phyloP scores from a whole-genome alignment of 305 asterid genomes.

The Nicotiana rustica region DNA sequence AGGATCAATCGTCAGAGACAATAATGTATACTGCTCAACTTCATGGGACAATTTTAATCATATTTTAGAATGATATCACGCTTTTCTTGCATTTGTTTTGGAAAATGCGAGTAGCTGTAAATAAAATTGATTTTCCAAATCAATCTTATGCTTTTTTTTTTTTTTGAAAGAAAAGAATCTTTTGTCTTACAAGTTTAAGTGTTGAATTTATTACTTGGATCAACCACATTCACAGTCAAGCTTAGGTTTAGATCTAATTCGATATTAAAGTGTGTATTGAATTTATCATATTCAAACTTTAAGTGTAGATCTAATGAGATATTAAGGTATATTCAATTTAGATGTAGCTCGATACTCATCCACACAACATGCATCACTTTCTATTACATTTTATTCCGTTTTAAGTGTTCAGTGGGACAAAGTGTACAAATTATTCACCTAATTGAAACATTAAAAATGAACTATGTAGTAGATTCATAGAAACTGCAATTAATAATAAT shows the following conservation, averaged over 20 bases:
- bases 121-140: not conserved
- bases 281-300: not conserved
- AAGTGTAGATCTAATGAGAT: not conserved
- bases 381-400: not conserved
- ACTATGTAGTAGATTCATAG: not conserved
- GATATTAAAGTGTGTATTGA: not conserved
- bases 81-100: too few relatives aligned
- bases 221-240: not conserved
- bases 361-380: not conserved
- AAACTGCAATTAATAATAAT: too few relatives aligned
- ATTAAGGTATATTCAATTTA: not conserved
- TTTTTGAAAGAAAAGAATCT: too few relatives aligned
- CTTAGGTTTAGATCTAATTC: not conserved
- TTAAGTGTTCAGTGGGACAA: not conserved
- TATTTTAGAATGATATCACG: too few relatives aligned
- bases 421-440: not conserved
- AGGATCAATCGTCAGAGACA: too few relatives aligned
- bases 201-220: not conserved
- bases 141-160: too few relatives aligned
- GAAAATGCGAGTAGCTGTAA: not conserved
- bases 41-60: too few relatives aligned
- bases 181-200: not conserved
- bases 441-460: not conserved
- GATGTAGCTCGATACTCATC: slow-evolving; percentile 1
- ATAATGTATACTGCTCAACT: too few relatives aligned